A percentile compares a stretch with the other conserved stretches of the same genome.
Conservation (phyloP, 202 grass and related monocot species). For the Cymbopogon flexuosus region DNA sequence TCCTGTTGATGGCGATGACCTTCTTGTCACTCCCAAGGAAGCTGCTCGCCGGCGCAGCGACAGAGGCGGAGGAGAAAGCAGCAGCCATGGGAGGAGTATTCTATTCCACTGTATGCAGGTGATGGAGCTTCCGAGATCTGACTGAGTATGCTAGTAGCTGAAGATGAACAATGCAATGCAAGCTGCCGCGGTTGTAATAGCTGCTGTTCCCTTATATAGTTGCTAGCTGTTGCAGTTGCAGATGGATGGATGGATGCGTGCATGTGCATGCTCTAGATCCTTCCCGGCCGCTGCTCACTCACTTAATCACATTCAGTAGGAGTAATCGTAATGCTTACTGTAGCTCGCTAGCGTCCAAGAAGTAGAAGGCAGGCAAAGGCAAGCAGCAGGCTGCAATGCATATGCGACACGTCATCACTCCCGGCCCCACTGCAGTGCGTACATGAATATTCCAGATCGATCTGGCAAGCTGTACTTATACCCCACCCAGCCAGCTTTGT, state of each 20-base stretch:
- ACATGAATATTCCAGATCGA: background rate
- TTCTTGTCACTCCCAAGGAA: slow-evolving; percentile 27
- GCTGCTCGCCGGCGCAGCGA: slow-evolving; percentile 35
- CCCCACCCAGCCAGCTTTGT: background rate
- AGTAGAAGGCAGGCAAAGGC: background rate
- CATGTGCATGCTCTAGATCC: background rate
- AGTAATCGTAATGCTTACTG: no score
- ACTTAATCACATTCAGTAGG: no score
- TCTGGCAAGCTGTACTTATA: background rate
- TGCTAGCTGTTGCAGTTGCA: background rate
- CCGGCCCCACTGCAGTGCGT: background rate
- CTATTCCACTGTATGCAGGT: fast-evolving
- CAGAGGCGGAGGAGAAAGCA: slow-evolving; percentile 54
- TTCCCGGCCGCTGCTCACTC: background rate
- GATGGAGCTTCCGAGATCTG: background rate
- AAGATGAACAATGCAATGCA: background rate
- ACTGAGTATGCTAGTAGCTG: background rate
- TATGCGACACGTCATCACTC: background rate
- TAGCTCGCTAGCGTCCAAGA: background rate
- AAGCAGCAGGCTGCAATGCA: background rate
- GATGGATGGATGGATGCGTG: no score
- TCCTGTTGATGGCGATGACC: slow-evolving; percentile 26
- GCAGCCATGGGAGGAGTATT: no score
- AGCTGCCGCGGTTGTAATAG: no score
- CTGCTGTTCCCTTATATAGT: background rate